Evolutionary conservation across 345 rosid genomes (phyloP), one percentile per base, ranked within the genome.

Genomic region (Adansonia digitata): DNA sequence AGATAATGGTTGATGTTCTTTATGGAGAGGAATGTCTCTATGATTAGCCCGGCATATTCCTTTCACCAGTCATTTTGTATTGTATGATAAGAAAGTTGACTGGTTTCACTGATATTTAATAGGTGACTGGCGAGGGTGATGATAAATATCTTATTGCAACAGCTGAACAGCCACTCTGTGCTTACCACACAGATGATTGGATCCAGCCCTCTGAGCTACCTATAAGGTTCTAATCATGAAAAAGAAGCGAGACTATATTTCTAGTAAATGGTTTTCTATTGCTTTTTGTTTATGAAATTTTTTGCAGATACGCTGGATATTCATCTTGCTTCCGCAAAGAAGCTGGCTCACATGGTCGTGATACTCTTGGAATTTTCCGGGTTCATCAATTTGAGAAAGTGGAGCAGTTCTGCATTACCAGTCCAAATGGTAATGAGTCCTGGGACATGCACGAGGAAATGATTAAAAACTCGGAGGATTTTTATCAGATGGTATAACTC

Each of bases 371-470:
- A 75, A 93, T 95, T 74, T 95, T 95, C 85, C 89, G 99, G 61
- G 98, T 95, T 83, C 98, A 95, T 83, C 99, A 95, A 77, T 93
- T 95, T 85, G 99, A 95, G 89, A 95, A 95, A 75, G 86, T 95
- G 55, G 99, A 95, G 81, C 99, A 93, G 81, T 93, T 95, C 63
- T 95, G 98, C 85, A 63, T 93, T 68, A 93, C 99, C 27, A 77
- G 92, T 78, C 99, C 99, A 27, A 91, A 85, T 77, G 97, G 84
- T 42, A 88, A 87, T 60, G 91, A 87, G 18, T 95, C 99, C 0
- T 95, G 97, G 99, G 85, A 82, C 0, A 91, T 93, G 99, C 97
- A 85, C 0, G 97, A 93, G 72, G 96, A 95, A 84, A 95, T 95
- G 99, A 74, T 95, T 22, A 88, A 91, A 77, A 94, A 92, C 78